These are phyloP conservation scores for Cladophialophora chaetospira DNA, from an alignment of 2,329 filamentous ascomycete genomes.

Conservation along the genomic window DNA sequence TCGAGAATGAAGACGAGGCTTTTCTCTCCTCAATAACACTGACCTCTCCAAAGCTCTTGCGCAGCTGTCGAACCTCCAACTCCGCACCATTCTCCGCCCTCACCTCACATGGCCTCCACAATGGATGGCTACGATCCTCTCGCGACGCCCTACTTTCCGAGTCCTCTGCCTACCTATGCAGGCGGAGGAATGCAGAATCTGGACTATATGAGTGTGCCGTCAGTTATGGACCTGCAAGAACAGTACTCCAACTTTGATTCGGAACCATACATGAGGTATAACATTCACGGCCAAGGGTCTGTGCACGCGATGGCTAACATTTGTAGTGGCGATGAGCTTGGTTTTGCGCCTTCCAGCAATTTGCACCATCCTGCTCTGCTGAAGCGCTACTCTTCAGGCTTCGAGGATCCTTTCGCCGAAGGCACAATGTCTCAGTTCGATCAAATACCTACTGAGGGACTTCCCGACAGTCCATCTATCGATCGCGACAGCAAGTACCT, in stretches of 20 bases:
- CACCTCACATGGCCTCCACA: constrained; percentile 33
- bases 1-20: constrained; percentile 17
- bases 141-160: constrained; percentile 64
- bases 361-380: constrained; percentile 42
- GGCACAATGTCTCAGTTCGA: constrained; percentile 48
- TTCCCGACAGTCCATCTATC: constrained; percentile 58
- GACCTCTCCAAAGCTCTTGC: constrained; percentile 8
- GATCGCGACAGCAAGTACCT: constrained; percentile 70
- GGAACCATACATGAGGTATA: constrained; percentile 62
- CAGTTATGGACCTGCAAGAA: constrained; percentile 58
- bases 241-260: constrained; percentile 63
- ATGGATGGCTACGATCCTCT: constrained; percentile 63
- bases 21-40: constrained; percentile 8
- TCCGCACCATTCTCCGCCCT: constrained; percentile 2
- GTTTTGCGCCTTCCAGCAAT: constrained; percentile 49
- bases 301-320: constrained; percentile 14
- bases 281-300: neutral
- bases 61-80: constrained; percentile 9
- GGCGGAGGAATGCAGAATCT: constrained; percentile 50
- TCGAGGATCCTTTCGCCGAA: constrained; percentile 57
- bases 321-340: constrained; percentile 54
- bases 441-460: constrained; percentile 46
- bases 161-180: constrained; percentile 53
- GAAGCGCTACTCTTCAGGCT: constrained; percentile 53
- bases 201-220: constrained; percentile 52